phyloP scores from a whole-genome alignment of 345 rosid species.

The Stellera chamaejasme region DNA sequence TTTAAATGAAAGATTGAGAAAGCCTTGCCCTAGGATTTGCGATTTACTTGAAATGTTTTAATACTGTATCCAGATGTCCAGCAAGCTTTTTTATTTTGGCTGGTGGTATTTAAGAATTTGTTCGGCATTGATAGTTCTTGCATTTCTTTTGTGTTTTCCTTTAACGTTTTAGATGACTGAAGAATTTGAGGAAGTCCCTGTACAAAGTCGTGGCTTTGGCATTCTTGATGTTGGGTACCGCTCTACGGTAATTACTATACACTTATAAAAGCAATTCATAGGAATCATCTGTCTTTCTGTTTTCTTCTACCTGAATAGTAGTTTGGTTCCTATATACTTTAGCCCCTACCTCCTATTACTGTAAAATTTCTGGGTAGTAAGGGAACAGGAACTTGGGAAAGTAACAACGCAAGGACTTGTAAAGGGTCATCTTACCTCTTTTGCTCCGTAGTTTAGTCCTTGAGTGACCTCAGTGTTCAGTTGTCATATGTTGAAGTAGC shows the following conservation, averaged over 20 bases:
- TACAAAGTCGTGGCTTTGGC: constrained; percentile 95
- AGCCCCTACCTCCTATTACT: not conserved
- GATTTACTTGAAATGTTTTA: no score
- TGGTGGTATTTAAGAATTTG: not conserved
- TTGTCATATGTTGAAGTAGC: no score
- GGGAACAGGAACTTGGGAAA: not conserved
- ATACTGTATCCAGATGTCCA: no score
- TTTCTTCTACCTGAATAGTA: not conserved
- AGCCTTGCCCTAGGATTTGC: no score
- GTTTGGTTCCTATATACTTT: no score
- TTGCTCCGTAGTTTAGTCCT: no score
- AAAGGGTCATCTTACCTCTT: no score
- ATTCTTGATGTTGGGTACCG: constrained; percentile 95
- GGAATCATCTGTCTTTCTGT: no score
- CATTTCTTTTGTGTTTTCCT: constrained; percentile 4
- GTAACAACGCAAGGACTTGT: no score
- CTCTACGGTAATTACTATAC: constrained; percentile 44
- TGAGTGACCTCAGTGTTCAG: no score
- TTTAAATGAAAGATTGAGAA: no score
- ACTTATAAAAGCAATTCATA: not conserved
- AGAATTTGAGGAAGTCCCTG: constrained; percentile 80
- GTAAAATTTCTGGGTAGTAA: not conserved
- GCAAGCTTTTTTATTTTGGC: no score
- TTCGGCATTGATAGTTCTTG: not conserved
- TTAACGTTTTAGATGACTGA: constrained; percentile 47